Conservation (phyloP, 1,284 basidiomycete species). For the Pseudozyma tsukubaensis region DNA sequence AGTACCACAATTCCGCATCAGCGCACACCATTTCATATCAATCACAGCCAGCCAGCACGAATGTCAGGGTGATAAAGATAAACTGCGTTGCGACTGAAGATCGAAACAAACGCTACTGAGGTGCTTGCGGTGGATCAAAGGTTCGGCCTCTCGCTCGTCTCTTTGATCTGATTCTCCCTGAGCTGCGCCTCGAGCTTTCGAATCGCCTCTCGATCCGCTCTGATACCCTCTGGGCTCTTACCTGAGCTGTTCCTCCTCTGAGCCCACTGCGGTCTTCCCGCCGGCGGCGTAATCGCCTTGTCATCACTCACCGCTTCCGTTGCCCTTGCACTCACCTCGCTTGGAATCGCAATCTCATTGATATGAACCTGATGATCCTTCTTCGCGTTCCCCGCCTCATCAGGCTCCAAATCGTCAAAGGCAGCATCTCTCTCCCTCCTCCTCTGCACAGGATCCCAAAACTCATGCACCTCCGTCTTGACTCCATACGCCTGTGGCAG, state of each 20-base stretch:
- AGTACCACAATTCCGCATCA: background rate
- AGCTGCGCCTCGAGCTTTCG: constrained; percentile 36
- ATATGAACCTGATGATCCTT: constrained; percentile 30
- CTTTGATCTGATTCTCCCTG: constrained; percentile 34
- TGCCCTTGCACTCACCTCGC: constrained; percentile 8
- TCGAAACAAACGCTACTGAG: background rate
- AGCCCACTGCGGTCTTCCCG: constrained; percentile 30
- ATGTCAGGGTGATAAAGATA: background rate
- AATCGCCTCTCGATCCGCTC: constrained; percentile 45
- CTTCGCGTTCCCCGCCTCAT: constrained; percentile 2
- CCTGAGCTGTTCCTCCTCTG: constrained; percentile 37
- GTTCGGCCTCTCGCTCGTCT: constrained; percentile 19
- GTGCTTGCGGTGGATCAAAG: background rate
- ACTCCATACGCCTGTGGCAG: constrained; percentile 66
- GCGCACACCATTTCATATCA: background rate
- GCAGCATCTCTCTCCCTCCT: constrained; percentile 60
- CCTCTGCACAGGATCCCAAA: constrained; percentile 63
- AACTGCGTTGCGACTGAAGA: background rate
- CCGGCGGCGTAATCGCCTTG: constrained; percentile 7
- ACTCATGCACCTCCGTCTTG: constrained; percentile 59
- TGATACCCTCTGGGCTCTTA: constrained; percentile 42
- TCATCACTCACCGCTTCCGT: constrained; percentile 1
- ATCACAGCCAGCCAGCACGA: background rate
- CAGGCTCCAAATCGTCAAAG: constrained; percentile 45
- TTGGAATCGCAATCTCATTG: constrained; percentile 25